These are phyloP conservation scores for Cairneyella variabilis DNA, from an alignment of 495 filamentous ascomycete genomes.

Conservation along the genomic window DNA sequence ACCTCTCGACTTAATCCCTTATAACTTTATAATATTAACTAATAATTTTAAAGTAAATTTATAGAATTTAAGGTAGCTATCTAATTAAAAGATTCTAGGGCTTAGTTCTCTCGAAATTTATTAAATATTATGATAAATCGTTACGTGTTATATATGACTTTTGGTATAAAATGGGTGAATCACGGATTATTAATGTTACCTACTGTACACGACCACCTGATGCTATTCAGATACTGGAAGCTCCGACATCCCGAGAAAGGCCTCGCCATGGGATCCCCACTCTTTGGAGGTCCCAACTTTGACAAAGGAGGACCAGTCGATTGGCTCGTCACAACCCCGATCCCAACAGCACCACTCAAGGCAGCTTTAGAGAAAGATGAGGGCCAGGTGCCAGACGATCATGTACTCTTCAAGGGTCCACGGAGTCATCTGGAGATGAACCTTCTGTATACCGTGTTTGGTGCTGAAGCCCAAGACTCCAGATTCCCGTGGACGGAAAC, in stretches of 20 bases:
- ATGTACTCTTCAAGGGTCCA: constrained; percentile 33
- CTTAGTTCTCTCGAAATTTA: too few relatives aligned
- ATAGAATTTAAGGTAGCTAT: too few relatives aligned
- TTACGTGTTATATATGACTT: too few relatives aligned
- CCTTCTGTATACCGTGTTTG: neutral
- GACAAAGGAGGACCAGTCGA: constrained; percentile 29
- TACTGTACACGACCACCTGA: too few relatives aligned
- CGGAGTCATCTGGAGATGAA: constrained; percentile 7
- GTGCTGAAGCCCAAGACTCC: neutral
- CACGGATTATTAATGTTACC: too few relatives aligned
- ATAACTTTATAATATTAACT: too few relatives aligned
- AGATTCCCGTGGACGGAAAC: neutral
- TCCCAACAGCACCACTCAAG: constrained; percentile 21
- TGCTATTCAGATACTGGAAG: constrained; percentile 32
- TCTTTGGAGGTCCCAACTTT: constrained; percentile 29
- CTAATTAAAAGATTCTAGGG: too few relatives aligned
- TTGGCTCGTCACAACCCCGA: constrained; percentile 21
- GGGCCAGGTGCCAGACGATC: constrained; percentile 23
- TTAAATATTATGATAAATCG: too few relatives aligned
- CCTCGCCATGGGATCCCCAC: constrained; percentile 29
- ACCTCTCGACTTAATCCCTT: too few relatives aligned
- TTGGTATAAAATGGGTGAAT: too few relatives aligned
- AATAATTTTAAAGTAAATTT: too few relatives aligned
- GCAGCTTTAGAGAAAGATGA: constrained; percentile 33
- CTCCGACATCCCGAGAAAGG: constrained; percentile 34